phyloP scores from a whole-genome alignment of 352 stramenopile genomes.

The Globisporangium echinulatum region DNA sequence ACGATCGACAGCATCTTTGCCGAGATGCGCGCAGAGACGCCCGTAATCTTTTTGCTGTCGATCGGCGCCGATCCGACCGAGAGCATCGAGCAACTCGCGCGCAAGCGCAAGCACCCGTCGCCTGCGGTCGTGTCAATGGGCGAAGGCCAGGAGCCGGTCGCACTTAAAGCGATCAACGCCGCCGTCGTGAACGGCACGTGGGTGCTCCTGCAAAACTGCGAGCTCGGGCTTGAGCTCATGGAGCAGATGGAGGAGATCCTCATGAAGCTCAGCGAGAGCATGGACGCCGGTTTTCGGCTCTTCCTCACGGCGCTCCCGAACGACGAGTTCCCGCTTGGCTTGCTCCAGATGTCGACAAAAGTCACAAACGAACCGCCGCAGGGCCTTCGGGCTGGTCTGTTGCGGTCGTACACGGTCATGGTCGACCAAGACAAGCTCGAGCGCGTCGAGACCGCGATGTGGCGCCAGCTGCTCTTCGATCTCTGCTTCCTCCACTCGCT shows the following conservation, averaged over 20 bases:
- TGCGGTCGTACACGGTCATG: constrained; percentile 97
- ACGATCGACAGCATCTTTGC: constrained; percentile 98
- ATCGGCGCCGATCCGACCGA: constrained; percentile 97
- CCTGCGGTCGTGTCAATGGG: constrained; percentile 96
- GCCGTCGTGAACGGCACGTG: constrained; percentile 96
- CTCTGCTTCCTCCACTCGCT: constrained; percentile 98
- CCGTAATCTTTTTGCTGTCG: constrained; percentile 97
- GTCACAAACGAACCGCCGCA: constrained; percentile 98
- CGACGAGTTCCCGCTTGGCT: constrained; percentile 93
- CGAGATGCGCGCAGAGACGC: constrained; percentile 94
- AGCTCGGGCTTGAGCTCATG: constrained; percentile 97
- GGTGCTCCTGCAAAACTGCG: constrained; percentile 98
- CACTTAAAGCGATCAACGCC: constrained; percentile 95
- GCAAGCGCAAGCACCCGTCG: constrained; percentile 95
- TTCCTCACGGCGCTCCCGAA: constrained; percentile 97
- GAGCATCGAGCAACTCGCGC: constrained; percentile 94
- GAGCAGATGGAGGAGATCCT: constrained; percentile 98
- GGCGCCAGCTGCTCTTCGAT: constrained; percentile 95
- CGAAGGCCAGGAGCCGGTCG: constrained; percentile 97
- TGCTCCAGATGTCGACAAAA: constrained; percentile 99
- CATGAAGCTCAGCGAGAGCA: constrained; percentile 92
- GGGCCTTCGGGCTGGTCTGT: constrained; percentile 91
- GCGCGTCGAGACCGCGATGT: constrained; percentile 94
- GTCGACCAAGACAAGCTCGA: constrained; percentile 99
- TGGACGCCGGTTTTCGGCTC: constrained; percentile 95